phyloP scores from a whole-genome alignment of 1,139 yeast genomes.

The Kodamaea sp. region DNA sequence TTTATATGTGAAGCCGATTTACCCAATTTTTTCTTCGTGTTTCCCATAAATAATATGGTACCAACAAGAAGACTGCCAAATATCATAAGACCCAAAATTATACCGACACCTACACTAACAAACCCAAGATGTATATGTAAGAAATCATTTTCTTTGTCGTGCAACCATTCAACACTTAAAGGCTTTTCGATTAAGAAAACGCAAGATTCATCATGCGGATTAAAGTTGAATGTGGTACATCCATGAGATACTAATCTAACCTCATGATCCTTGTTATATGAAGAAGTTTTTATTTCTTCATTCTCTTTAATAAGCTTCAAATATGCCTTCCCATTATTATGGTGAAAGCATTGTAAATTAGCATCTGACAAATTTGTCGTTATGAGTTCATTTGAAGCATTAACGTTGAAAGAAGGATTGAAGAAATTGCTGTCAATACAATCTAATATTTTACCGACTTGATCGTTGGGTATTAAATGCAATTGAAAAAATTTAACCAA shows the following conservation, averaged over 20 bases:
- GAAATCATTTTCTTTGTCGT: conserved; percentile 28
- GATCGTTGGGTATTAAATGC: conserved; percentile 64
- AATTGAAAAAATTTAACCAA: conserved; percentile 57
- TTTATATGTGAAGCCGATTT: conserved; percentile 5
- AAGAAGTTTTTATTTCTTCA: conserved; percentile 25
- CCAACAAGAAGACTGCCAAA: conserved; percentile 32
- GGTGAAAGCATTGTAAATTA: conserved; percentile 40
- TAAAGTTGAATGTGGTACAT: conserved; percentile 44
- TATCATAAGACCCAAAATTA: conserved; percentile 52
- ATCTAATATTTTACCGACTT: conserved; percentile 30
- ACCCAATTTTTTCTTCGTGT: conserved; percentile 9
- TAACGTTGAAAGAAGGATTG: background rate
- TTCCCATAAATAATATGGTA: conserved; percentile 28
- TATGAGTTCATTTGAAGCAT: conserved; percentile 5
- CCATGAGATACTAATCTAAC: conserved; percentile 67
- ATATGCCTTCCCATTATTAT: conserved; percentile 36
- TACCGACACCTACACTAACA: conserved; percentile 63
- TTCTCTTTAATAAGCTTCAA: conserved; percentile 21
- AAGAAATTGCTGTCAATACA: conserved; percentile 23
- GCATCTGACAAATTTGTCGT: conserved; percentile 37
- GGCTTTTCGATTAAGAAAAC: conserved; percentile 73
- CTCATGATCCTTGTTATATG: conserved; percentile 59
- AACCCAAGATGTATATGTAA: conserved; percentile 61
- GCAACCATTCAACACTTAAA: conserved; percentile 52
- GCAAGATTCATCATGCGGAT: conserved; percentile 41